phyloP scores from a whole-genome alignment of 108 stramenopile genomes.

The Cyclotella cryptica region DNA sequence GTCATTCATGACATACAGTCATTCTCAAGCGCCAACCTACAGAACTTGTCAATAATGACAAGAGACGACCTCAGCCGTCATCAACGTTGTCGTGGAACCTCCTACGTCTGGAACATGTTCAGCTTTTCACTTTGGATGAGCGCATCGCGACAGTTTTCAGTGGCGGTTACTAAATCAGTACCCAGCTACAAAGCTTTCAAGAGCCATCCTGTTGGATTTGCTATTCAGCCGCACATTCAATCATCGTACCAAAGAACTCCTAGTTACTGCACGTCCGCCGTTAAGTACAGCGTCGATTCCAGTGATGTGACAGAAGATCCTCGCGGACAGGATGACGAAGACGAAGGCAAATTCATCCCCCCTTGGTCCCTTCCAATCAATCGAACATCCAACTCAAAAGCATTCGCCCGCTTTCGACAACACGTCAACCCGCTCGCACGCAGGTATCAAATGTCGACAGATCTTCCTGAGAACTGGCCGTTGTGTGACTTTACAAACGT shows the following conservation, averaged over 20 bases:
- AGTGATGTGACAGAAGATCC: not conserved
- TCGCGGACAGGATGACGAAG: not conserved
- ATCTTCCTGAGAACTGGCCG: conserved; percentile 76
- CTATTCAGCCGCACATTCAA: not conserved
- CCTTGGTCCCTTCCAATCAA: conserved; percentile 40
- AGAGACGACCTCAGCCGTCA: not conserved
- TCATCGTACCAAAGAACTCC: not conserved
- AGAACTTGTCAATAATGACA: not conserved
- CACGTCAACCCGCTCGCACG: conserved; percentile 90
- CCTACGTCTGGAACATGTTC: not conserved
- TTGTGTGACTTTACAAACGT: conserved; percentile 60
- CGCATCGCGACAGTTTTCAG: not conserved
- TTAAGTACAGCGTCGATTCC: not conserved
- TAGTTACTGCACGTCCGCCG: not conserved
- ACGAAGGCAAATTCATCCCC: conserved; percentile 35
- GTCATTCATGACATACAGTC: no score
- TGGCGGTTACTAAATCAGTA: not conserved
- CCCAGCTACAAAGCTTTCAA: not conserved
- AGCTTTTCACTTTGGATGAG: not conserved
- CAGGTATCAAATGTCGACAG: conserved; percentile 67
- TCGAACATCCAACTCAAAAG: conserved; percentile 28
- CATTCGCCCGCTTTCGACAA: conserved; percentile 75
- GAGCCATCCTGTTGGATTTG: not conserved
- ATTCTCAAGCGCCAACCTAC: no score
- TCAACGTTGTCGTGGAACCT: not conserved